Conservation (phyloP, 129 eudicot genomes). For the Centella asiatica region DNA sequence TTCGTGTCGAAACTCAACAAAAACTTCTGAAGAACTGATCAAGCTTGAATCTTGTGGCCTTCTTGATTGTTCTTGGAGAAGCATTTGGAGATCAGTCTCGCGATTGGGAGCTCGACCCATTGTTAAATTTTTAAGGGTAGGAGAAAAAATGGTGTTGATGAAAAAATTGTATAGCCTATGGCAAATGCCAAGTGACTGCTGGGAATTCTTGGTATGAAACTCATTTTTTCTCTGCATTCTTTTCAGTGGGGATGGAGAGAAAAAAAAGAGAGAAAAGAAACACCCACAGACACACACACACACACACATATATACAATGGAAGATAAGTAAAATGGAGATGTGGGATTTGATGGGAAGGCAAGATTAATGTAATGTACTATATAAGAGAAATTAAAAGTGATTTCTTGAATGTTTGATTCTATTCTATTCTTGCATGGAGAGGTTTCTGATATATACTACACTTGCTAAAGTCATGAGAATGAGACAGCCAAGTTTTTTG, state of each 20-base stretch:
- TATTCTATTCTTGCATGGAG: slow-evolving; percentile 22
- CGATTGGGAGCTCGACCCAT: slow-evolving; percentile 1
- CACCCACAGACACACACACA: too few species aligned
- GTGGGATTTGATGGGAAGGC: background rate
- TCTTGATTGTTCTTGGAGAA: slow-evolving; percentile 6
- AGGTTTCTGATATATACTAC: slow-evolving; percentile 8
- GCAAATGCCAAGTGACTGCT: slow-evolving; percentile 24
- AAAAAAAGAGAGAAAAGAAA: background rate
- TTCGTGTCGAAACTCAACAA: slow-evolving; percentile 22
- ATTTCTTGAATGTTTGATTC: slow-evolving; percentile 7
- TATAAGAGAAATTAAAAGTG: background rate
- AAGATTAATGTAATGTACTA: background rate
- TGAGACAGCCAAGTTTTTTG: background rate
- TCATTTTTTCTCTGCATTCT: slow-evolving; percentile 13
- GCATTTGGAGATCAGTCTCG: slow-evolving; percentile 15
- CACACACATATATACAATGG: too few species aligned
- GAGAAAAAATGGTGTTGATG: slow-evolving; percentile 7
- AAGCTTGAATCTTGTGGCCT: background rate
- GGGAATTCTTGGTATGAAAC: background rate
- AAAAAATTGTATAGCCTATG: slow-evolving; percentile 21
- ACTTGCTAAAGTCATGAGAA: background rate
- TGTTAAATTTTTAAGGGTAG: slow-evolving; percentile 4
- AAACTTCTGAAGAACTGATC: slow-evolving; percentile 17
- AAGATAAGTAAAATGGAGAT: background rate
- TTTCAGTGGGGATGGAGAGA: background rate